Percentiles rank a stretch among this genome's conserved stretches.
Conservation (phyloP, 2,329 filamentous ascomycete genomes). For the Coleophoma eucalyptorum region DNA sequence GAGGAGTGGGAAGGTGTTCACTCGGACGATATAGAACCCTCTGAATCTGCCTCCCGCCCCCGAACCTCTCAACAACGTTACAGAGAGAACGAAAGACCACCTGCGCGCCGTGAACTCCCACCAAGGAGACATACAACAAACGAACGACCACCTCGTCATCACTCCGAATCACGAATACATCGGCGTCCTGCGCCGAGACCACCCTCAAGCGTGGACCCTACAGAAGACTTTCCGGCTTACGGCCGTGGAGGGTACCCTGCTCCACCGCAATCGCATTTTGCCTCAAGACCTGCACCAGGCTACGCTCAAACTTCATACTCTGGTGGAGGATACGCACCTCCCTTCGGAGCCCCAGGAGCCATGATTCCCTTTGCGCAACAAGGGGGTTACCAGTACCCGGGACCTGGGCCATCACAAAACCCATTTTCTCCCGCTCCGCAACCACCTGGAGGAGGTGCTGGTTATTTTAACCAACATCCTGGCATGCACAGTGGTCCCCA, state of each 20-base stretch:
- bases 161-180: constrained; percentile 34
- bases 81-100: constrained; percentile 25
- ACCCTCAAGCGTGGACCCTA: constrained; percentile 60
- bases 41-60: constrained; percentile 51
- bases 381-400: constrained; percentile 18
- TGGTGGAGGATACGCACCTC: constrained; percentile 19
- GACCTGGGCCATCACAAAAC: constrained; percentile 10
- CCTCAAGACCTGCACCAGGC: constrained; percentile 18
- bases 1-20: constrained; percentile 31
- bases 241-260: constrained; percentile 32
- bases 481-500: constrained; percentile 8
- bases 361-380: constrained; percentile 24
- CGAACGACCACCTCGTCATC: constrained; percentile 29
- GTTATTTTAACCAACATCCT: constrained; percentile 22
- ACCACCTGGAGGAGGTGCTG: constrained; percentile 23
- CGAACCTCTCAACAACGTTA: constrained; percentile 15
- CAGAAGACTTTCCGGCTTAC: constrained; percentile 55
- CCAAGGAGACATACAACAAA: constrained; percentile 29
- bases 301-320: constrained; percentile 26
- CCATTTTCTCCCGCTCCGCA: constrained; percentile 24
- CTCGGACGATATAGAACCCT: constrained; percentile 49
- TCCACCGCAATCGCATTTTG: constrained; percentile 23
- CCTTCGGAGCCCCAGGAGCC: constrained; percentile 22
- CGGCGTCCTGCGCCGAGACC: constrained; percentile 43
- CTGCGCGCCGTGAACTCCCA: constrained; percentile 34